These are phyloP conservation scores for Beauveria medogensis DNA, from an alignment of 2,329 filamentous ascomycete genomes.

Conservation along the genomic window DNA sequence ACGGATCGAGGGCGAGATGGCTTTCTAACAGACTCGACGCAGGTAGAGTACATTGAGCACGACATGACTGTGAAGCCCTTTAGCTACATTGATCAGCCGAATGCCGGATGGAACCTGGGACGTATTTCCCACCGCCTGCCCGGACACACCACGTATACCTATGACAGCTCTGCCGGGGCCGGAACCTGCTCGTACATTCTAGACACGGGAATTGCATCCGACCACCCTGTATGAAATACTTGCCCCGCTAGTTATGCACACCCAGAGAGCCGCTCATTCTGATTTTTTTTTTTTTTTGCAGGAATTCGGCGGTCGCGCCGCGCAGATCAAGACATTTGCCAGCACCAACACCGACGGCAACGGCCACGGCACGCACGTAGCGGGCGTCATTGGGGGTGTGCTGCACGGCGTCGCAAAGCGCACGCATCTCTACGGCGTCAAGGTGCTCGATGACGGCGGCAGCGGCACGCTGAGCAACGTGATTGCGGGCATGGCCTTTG, in stretches of 20 bases:
- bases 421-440: conserved; percentile 29
- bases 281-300: neutral
- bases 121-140: conserved; percentile 2
- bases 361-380: conserved; percentile 34
- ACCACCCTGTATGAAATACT: neutral
- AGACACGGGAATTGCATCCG: neutral
- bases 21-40: neutral
- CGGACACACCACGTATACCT: conserved; percentile 1
- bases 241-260: no score
- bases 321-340: conserved; percentile 15
- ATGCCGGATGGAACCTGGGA: neutral
- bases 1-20: neutral
- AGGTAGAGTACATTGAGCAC: conserved; percentile 6
- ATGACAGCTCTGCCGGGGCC: conserved; percentile 1
- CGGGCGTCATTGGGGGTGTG: conserved; percentile 30
- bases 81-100: neutral
- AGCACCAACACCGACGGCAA: conserved; percentile 26
- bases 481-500: conserved; percentile 33
- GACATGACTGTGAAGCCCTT: neutral
- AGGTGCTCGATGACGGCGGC: conserved; percentile 31
- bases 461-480: conserved; percentile 28
- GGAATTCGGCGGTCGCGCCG: conserved; percentile 31
- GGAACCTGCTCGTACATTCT: conserved; percentile 5
- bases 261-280: neutral
- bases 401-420: conserved; percentile 35